Evolutionary conservation across 2,329 filamentous ascomycete species (phyloP), one percentile per base, ranked within the genome.

Genomic region (Alternaria ventricosa): DNA sequence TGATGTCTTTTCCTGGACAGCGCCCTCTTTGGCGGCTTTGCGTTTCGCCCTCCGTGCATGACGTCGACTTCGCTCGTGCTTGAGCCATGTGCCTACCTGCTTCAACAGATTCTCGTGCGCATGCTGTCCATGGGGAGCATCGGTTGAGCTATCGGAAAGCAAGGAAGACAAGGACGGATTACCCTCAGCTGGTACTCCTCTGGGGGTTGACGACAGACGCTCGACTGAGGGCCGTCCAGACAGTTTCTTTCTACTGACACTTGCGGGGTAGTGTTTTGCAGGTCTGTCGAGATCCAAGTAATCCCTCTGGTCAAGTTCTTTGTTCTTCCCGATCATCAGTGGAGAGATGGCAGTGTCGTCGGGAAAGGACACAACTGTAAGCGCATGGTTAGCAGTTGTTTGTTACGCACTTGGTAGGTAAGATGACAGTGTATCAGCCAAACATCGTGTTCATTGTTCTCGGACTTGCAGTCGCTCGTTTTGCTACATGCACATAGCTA

Each of bases 81-180:
- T 89, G 43, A 97, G 82, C 95, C 95, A 98, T 68, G 92, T 89
- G 25, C 88, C 86, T 13, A 97, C 89, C 75, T 96, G 92, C 20
- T 89, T 85, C 27, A 96, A 81, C 8, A 96, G 75, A 47, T 73
- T 74, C 20, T 80, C 77, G 30, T 79, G 76, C 30, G 67, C 50
- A 68, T 78, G 78, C 41, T 71, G 66, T 11, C 63, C 36, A 23
- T 75, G 56, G 7, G 66, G 55, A 33, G 49, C 63, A 43, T 72
- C 69, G 45, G 71, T 64, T 6, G 76, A 75, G 30, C 76, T 74
- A 7, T 76, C 75, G 8, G 76, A 75, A 11, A 76, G 61, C 4
- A 76, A 56, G 6, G 77, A 79, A 20, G 71, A 67, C 18, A 78
- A 61, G 0, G 77, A 77, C 5, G 73, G 69, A 28, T 77, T 77